Evolutionary conservation across 192 early-diverging fungal genomes (phyloP).

Genomic region (Allomyces arbusculus): DNA sequence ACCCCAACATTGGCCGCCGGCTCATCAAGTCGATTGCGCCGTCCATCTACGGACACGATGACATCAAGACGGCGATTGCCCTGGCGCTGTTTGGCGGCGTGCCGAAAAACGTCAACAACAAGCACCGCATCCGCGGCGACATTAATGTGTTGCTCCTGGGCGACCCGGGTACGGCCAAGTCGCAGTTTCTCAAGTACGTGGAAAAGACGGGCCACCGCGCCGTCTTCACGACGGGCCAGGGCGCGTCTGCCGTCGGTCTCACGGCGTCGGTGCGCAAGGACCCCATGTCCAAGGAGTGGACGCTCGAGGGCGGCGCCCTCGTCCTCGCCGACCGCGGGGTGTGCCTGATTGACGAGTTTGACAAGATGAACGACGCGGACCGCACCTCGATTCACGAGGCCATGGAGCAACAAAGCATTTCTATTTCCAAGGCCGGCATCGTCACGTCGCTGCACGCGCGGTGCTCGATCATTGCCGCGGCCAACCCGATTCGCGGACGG

Average conservation of each 20-base stretch:
- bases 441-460: constrained; percentile 67
- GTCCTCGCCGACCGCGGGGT: constrained; percentile 74
- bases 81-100: constrained; percentile 91
- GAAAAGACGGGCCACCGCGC: constrained; percentile 68
- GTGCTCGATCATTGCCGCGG: constrained; percentile 60
- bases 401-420: constrained; percentile 79
- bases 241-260: constrained; percentile 64
- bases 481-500: constrained; percentile 66
- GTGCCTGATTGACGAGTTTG: constrained; percentile 76
- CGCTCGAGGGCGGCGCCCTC: constrained; percentile 69
- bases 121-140: constrained; percentile 89
- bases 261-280: constrained; percentile 70
- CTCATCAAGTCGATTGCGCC: constrained; percentile 89
- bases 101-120: constrained; percentile 78
- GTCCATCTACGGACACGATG: constrained; percentile 96
- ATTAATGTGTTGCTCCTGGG: constrained; percentile 91
- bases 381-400: constrained; percentile 89
- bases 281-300: constrained; percentile 71
- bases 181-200: constrained; percentile 67
- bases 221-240: constrained; percentile 71
- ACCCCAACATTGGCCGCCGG: constrained; percentile 57
- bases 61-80: constrained; percentile 86
- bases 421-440: constrained; percentile 73
- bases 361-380: constrained; percentile 80
- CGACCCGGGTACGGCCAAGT: constrained; percentile 74